Percentiles rank a stretch among this genome's conserved stretches.
phyloP scores from a whole-genome alignment of 1,284 basidiomycete genomes.

The Fistulinella cinereoalba region DNA sequence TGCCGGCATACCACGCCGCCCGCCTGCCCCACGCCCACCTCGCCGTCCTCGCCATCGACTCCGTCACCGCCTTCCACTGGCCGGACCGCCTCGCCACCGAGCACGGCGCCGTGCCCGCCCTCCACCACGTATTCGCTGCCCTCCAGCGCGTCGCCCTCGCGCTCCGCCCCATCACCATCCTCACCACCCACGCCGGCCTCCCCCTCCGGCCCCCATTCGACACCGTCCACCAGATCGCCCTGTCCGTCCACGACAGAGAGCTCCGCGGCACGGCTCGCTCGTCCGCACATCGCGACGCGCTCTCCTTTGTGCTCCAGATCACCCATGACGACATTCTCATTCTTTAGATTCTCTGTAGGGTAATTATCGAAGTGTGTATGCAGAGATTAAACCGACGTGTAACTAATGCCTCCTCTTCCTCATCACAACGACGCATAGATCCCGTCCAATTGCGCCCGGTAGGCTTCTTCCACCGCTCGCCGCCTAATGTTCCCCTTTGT shows the following conservation, averaged over 20 bases:
- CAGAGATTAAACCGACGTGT: constrained; percentile 10
- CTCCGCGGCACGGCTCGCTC: constrained; percentile 36
- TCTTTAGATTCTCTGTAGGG: constrained; percentile 7
- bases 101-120: constrained; percentile 36
- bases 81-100: constrained; percentile 64
- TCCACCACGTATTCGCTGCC: constrained; percentile 45
- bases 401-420: constrained; percentile 12
- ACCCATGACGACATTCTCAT: constrained; percentile 21
- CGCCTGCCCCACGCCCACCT: constrained; percentile 52
- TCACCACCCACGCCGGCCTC: constrained; percentile 60
- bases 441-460: constrained; percentile 49
- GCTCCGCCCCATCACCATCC: constrained; percentile 50
- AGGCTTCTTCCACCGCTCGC: constrained; percentile 58
- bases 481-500: constrained; percentile 71
- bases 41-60: constrained; percentile 68
- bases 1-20: constrained; percentile 54
- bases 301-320: constrained; percentile 25
- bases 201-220: constrained; percentile 26
- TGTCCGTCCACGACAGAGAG: constrained; percentile 29
- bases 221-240: constrained; percentile 48
- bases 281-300: constrained; percentile 16
- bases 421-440: constrained; percentile 40
- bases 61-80: constrained; percentile 76
- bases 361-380: constrained; percentile 16
- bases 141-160: constrained; percentile 52